Percentiles rank a stretch among this genome's conserved stretches.
These are phyloP conservation scores for Boletus tomentosulus DNA, from an alignment of 768 basidiomycete species.

Conservation along the genomic window DNA sequence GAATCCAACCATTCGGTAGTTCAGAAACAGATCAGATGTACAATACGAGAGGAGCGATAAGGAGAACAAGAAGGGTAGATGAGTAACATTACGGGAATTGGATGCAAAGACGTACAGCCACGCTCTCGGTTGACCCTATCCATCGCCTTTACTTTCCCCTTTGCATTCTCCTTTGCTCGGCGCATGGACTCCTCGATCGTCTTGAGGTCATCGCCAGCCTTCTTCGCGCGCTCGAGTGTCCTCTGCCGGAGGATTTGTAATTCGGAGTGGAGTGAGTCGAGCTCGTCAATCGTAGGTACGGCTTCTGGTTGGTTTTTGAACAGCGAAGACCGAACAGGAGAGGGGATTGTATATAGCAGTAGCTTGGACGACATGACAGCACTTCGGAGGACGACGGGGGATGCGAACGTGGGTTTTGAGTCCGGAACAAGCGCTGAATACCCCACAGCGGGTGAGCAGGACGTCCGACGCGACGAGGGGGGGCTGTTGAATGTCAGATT, in stretches of 20 bases:
- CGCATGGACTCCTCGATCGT: slow-evolving; percentile 74
- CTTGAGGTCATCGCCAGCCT: slow-evolving; percentile 71
- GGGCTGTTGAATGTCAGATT: slow-evolving; percentile 16
- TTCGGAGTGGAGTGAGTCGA: slow-evolving; percentile 61
- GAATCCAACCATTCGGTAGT: slow-evolving; percentile 8
- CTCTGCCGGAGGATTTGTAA: slow-evolving; percentile 50
- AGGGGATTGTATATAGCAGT: slow-evolving; percentile 43
- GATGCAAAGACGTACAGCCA: slow-evolving; percentile 56
- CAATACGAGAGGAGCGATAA: slow-evolving; percentile 13
- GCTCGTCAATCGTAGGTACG: slow-evolving; percentile 70
- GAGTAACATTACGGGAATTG: slow-evolving; percentile 8
- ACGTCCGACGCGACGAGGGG: slow-evolving; percentile 15
- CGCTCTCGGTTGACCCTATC: slow-evolving; percentile 72
- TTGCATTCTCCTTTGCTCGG: slow-evolving; percentile 70
- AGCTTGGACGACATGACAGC: slow-evolving; percentile 60
- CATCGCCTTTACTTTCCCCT: slow-evolving; percentile 64
- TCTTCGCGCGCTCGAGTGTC: slow-evolving; percentile 61
- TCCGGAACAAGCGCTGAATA: slow-evolving; percentile 9
- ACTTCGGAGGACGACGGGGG: slow-evolving; percentile 18
- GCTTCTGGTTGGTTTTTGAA: slow-evolving; percentile 60
- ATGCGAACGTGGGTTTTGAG: slow-evolving; percentile 7
- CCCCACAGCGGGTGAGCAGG: slow-evolving; percentile 8
- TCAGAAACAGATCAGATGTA: slow-evolving; percentile 3
- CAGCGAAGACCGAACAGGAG: slow-evolving; percentile 53
- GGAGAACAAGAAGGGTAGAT: slow-evolving; percentile 8